Percentiles rank a stretch among this genome's conserved stretches.
Evolutionary conservation across 768 basidiomycete genomes (phyloP).

Genomic region (Pleurotus sapidus): DNA sequence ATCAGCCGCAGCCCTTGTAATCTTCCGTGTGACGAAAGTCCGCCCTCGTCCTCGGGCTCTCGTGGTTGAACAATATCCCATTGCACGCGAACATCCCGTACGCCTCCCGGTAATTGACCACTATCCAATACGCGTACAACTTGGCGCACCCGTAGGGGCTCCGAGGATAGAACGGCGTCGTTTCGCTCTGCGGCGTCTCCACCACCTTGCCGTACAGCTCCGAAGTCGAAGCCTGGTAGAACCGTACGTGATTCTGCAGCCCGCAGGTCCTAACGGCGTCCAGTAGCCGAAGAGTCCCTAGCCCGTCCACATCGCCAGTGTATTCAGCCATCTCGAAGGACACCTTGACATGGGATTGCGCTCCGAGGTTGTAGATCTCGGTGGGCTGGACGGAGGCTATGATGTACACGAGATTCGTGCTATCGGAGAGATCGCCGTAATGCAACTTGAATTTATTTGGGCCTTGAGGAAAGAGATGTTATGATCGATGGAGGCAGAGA

Average conservation of each 20-base stretch:
- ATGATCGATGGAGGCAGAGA: constrained; percentile 4
- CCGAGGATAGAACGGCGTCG: constrained; percentile 97
- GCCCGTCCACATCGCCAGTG: constrained; percentile 94
- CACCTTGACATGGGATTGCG: constrained; percentile 98
- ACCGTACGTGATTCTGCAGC: constrained; percentile 87
- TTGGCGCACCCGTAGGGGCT: constrained; percentile 96
- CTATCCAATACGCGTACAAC: constrained; percentile 89
- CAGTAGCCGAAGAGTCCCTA: constrained; percentile 92
- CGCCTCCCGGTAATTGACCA: constrained; percentile 89
- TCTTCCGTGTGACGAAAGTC: constrained; percentile 96
- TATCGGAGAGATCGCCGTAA: constrained; percentile 93
- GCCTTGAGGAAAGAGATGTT: constrained; percentile 32
- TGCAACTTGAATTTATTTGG: constrained; percentile 81
- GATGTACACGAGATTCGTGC: constrained; percentile 96
- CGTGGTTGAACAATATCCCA: constrained; percentile 97
- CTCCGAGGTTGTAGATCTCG: constrained; percentile 97
- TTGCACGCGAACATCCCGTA: constrained; percentile 97
- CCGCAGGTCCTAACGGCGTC: constrained; percentile 97
- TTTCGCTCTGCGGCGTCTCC: constrained; percentile 93
- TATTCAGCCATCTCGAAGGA: constrained; percentile 99
- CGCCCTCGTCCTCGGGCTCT: constrained; percentile 92
- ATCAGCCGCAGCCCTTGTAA: constrained; percentile 88
- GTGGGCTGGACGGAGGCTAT: constrained; percentile 93
- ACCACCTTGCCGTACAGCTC: constrained; percentile 97
- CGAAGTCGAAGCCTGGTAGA: constrained; percentile 97